phyloP scores from a whole-genome alignment of 768 basidiomycete species.

The Suillus tomentosus region DNA sequence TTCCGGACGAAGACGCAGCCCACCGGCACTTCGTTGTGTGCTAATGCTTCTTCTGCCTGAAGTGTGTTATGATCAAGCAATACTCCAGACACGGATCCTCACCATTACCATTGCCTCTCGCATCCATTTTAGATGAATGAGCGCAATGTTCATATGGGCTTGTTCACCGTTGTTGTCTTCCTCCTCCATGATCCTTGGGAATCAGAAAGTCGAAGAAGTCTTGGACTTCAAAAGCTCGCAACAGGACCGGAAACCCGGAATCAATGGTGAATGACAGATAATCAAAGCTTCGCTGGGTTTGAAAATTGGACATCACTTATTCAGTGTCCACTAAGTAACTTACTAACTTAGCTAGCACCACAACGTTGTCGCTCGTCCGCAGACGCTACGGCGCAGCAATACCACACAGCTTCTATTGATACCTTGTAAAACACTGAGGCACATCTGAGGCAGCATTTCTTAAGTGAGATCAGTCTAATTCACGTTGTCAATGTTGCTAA shows the following conservation, averaged over 20 bases:
- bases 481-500: neutral
- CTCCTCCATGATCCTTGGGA: neutral
- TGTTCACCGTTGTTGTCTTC: neutral
- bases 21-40: conserved; percentile 89
- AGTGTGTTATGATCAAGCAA: conserved; percentile 16
- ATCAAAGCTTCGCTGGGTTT: conserved; percentile 3
- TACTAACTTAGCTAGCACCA: neutral
- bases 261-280: neutral
- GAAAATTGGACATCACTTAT: neutral
- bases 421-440: neutral
- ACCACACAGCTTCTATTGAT: neutral
- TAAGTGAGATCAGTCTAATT: neutral
- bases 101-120: conserved; percentile 82
- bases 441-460: neutral
- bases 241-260: neutral
- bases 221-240: too few species aligned
- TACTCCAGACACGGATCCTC: conserved; percentile 18
- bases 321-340: neutral
- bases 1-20: conserved; percentile 93
- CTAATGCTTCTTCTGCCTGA: conserved; percentile 82
- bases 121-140: conserved; percentile 70
- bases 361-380: neutral
- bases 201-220: neutral
- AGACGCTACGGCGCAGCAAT: neutral
- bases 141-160: conserved; percentile 13